phyloP scores from a whole-genome alignment of 352 stramenopile species.

The Globisporangium iwayamae region DNA sequence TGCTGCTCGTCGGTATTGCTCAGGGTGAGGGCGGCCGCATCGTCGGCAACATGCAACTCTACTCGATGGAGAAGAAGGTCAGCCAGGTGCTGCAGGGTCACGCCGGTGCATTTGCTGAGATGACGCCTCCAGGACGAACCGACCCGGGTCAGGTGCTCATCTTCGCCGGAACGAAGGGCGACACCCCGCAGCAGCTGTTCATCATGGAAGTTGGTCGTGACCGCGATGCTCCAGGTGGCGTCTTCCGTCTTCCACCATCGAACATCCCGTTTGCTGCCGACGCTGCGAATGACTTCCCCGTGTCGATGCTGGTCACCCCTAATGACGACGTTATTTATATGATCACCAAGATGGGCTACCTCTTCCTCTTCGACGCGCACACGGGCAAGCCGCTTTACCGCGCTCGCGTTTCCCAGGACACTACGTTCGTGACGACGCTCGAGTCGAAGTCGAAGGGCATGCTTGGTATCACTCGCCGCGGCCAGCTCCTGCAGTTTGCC shows the following conservation, averaged over 20 bases:
- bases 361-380: conserved; percentile 99
- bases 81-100: conserved; percentile 98
- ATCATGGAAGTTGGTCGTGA: conserved; percentile 99
- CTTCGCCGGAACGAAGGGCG: conserved; percentile 82
- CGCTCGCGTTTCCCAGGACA: conserved; percentile 96
- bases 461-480: conserved; percentile 97
- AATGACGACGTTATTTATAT: conserved; percentile 97
- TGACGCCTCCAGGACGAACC: conserved; percentile 93
- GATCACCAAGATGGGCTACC: conserved; percentile 99
- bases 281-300: conserved; percentile 97
- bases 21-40: conserved; percentile 93
- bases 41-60: conserved; percentile 98
- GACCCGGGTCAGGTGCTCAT: conserved; percentile 89
- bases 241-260: conserved; percentile 93
- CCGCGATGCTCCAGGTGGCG: conserved; percentile 91
- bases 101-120: conserved; percentile 94
- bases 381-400: conserved; percentile 98
- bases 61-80: conserved; percentile 98
- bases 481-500: conserved; percentile 95
- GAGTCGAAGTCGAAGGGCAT: conserved; percentile 94
- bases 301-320: conserved; percentile 93
- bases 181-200: conserved; percentile 88
- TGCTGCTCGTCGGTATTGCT: conserved; percentile 97
- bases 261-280: conserved; percentile 96
- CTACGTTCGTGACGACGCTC: conserved; percentile 94